Evolutionary conservation across 176 grass and related monocot genomes (phyloP), one percentile per base, ranked within the genome.

Genomic region (Melocanna baccifera): DNA sequence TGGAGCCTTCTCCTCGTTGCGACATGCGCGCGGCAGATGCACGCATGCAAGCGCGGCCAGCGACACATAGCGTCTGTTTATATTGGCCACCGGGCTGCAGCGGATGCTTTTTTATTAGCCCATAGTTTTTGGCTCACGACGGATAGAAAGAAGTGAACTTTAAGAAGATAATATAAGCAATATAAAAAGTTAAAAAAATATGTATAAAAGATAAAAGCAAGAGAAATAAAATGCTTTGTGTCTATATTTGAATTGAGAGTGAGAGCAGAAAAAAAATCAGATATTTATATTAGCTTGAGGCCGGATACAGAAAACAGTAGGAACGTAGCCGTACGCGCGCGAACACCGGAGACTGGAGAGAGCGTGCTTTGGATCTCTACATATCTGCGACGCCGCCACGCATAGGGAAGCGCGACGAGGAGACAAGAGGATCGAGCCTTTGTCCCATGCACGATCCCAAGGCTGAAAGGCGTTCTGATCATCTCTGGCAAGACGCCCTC

Each of bases 1-100:
- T 93, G 92, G 92, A 89, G 89, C 50, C 63, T 91, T 94, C 73
- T 88, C 80, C 76, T 91, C 94, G 94, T 91, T 97, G 28, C 81
- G 52, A 73, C 81, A 39, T 84, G 88, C 12, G 30, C 75, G 83
- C 16, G 40, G 69, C 22, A 77, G 53, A 16, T 59, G 83, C 50
- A 64, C 9, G 59, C 58, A 67, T 77, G 56, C 56, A 28, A 36
- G 4, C 34, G 34, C 34, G n/a, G 4, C 34, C 0, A 36, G 4
- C 34, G 0, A 36, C 4, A 36, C 34, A 36, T 36, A 36, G 34
- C 2, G 4, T 36, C 2, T 36, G 34, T 36, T 5, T 4, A 36
- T 36, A 36, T 36, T 5, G 34, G n/a, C n/a, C n/a, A n/a, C n/a
- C n/a, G n/a, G 34, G 34, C 34, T 36, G 34, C 34, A 36, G 34